phyloP scores from a whole-genome alignment of 2,329 filamentous ascomycete genomes.

The Bipolaris cookei region DNA sequence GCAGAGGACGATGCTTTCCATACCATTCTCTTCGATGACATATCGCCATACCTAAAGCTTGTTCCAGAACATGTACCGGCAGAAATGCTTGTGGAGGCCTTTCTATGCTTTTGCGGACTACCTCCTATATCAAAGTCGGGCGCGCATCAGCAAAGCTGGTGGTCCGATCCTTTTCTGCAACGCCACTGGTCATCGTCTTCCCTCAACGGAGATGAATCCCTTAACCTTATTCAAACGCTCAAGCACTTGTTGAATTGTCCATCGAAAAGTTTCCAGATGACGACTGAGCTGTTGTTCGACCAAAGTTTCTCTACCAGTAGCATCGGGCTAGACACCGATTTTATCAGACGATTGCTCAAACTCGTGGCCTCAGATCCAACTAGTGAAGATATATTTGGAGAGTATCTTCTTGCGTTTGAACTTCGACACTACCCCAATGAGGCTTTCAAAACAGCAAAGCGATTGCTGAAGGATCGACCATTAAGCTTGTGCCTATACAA shows the following conservation, averaged over 20 bases:
- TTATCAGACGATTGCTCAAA: conserved; percentile 55
- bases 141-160: conserved; percentile 47
- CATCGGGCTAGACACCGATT: conserved; percentile 19
- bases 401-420: conserved; percentile 74
- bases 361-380: conserved; percentile 57
- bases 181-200: conserved; percentile 36
- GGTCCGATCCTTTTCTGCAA: conserved; percentile 62
- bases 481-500: conserved; percentile 75
- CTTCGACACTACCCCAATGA: conserved; percentile 59
- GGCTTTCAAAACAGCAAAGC: conserved; percentile 74
- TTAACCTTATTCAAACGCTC: conserved; percentile 10
- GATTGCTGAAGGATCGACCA: conserved; percentile 71
- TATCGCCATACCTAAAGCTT: conserved; percentile 66
- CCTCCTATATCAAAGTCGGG: conserved; percentile 57
- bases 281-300: conserved; percentile 35
- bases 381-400: conserved; percentile 61
- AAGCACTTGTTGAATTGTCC: conserved; percentile 20
- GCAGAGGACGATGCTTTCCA: conserved; percentile 82
- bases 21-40: conserved; percentile 79
- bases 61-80: conserved; percentile 47
- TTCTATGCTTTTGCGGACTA: conserved; percentile 55
- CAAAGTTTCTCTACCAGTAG: conserved; percentile 25
- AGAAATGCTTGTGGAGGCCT: conserved; percentile 68
- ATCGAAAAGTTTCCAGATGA: conserved; percentile 27
- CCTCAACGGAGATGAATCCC: conserved; percentile 14